Conservation (phyloP, 148 eudicot genomes). For the Diospyros lotus region DNA sequence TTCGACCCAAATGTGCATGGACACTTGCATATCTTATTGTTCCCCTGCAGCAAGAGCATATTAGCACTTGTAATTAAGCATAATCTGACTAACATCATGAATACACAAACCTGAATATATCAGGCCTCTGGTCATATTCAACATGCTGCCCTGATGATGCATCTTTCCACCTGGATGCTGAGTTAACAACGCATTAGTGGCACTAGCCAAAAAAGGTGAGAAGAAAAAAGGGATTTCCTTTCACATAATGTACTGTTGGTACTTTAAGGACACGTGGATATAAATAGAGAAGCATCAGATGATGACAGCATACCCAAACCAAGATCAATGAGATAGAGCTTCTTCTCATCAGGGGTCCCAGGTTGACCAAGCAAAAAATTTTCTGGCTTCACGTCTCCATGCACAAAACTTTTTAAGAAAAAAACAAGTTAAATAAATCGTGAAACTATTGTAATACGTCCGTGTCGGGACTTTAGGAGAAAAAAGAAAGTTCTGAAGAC, state of each 20-base stretch:
- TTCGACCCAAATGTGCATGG: slow-evolving; percentile 94
- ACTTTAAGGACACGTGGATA: background rate
- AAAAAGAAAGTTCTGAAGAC: background rate
- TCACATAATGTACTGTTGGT: background rate
- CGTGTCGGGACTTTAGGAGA: no score
- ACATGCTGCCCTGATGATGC: slow-evolving; percentile 84
- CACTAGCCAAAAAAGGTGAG: slow-evolving; percentile 11
- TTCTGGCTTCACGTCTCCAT: slow-evolving; percentile 96
- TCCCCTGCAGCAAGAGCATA: slow-evolving; percentile 47
- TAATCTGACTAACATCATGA: background rate
- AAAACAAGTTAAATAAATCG: background rate
- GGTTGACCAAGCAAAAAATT: slow-evolving; percentile 90
- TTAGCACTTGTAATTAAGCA: slow-evolving; percentile 5
- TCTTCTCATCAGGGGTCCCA: slow-evolving; percentile 79
- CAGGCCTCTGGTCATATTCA: slow-evolving; percentile 95
- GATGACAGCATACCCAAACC: slow-evolving; percentile 65
- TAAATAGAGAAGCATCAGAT: slow-evolving; percentile 1
- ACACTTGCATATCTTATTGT: slow-evolving; percentile 98
- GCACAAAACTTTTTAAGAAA: slow-evolving; percentile 62
- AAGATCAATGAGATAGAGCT: slow-evolving; percentile 90
- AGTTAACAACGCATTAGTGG: slow-evolving; percentile 20
- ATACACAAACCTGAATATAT: slow-evolving; percentile 75
- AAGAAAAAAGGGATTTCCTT: background rate
- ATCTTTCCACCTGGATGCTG: slow-evolving; percentile 94
- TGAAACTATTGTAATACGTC: no score